These are phyloP conservation scores for Caloboletus firmus DNA, from an alignment of 1,284 basidiomycete species.

Conservation along the genomic window DNA sequence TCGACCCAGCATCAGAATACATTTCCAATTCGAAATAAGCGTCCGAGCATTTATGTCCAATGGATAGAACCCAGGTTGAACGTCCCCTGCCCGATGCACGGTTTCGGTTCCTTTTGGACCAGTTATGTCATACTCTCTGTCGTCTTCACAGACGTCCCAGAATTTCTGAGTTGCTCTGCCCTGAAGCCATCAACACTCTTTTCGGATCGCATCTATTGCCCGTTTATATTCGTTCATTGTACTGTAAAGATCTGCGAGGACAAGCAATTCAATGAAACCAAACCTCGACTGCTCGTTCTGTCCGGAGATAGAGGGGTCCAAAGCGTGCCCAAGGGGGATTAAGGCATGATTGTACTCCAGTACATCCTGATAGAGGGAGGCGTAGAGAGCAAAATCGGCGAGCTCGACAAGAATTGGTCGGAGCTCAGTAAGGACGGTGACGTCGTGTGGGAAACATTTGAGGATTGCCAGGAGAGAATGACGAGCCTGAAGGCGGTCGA, in stretches of 20 bases:
- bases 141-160: conserved; percentile 3
- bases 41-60: conserved; percentile 46
- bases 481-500: neutral
- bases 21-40: conserved; percentile 54
- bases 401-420: conserved; percentile 39
- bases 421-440: conserved; percentile 81
- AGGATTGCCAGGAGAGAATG: conserved; percentile 4
- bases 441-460: conserved; percentile 55
- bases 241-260: conserved; percentile 1
- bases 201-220: conserved; percentile 1
- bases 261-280: conserved; percentile 1
- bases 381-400: neutral
- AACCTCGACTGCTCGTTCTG: neutral
- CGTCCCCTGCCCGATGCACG: neutral
- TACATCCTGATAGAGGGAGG: neutral
- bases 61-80: conserved; percentile 1
- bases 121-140: conserved; percentile 31
- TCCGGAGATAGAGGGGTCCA: conserved; percentile 56
- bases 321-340: neutral
- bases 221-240: neutral
- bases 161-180: conserved; percentile 1
- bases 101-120: conserved; percentile 19
- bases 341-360: neutral
- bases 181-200: conserved; percentile 1
- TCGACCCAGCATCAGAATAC: neutral